Conservation (phyloP, 495 filamentous ascomycete species). For the Podospora appendiculata region DNA sequence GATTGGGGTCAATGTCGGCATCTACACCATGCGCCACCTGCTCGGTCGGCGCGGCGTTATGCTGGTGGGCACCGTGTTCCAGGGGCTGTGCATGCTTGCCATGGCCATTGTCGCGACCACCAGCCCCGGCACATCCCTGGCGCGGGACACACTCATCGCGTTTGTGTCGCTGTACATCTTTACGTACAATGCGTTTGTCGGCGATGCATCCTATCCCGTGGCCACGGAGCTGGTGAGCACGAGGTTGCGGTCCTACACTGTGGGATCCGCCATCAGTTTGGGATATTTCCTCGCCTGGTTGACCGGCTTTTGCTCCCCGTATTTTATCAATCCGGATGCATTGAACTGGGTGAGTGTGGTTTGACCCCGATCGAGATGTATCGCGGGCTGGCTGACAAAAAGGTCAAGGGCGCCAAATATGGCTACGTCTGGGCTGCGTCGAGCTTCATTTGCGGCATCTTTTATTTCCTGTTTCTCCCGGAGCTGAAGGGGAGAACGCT, state of each 20-base stretch:
- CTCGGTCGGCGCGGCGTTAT: constrained; percentile 26
- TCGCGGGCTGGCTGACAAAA: constrained; percentile 13
- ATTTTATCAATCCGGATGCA: constrained; percentile 21
- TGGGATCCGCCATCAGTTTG: constrained; percentile 12
- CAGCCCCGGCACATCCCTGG: constrained; percentile 15
- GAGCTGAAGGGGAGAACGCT: constrained; percentile 50
- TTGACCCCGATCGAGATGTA: constrained; percentile 6
- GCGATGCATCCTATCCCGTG: constrained; percentile 8
- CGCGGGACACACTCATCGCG: constrained; percentile 19
- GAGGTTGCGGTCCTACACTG: constrained; percentile 8
- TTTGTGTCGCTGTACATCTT: constrained; percentile 13
- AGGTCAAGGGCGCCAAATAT: constrained; percentile 37
- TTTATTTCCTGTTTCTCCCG: constrained; percentile 40
- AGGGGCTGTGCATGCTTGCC: constrained; percentile 28
- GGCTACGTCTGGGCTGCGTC: constrained; percentile 38
- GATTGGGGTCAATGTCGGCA: constrained; percentile 28
- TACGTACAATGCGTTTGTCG: constrained; percentile 10
- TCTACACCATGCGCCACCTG: constrained; percentile 30
- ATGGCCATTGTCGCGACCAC: constrained; percentile 25
- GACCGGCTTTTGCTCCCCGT: constrained; percentile 13
- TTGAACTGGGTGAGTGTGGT: constrained; percentile 34
- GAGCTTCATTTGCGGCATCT: constrained; percentile 34
- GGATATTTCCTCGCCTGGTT: constrained; percentile 13
- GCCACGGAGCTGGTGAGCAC: constrained; percentile 9
- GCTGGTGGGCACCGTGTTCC: constrained; percentile 25